A percentile compares a stretch with the other conserved stretches of the same genome.
These are phyloP conservation scores for Aspergillus uvarum DNA, from an alignment of 2,329 filamentous ascomycete genomes.

Conservation along the genomic window DNA sequence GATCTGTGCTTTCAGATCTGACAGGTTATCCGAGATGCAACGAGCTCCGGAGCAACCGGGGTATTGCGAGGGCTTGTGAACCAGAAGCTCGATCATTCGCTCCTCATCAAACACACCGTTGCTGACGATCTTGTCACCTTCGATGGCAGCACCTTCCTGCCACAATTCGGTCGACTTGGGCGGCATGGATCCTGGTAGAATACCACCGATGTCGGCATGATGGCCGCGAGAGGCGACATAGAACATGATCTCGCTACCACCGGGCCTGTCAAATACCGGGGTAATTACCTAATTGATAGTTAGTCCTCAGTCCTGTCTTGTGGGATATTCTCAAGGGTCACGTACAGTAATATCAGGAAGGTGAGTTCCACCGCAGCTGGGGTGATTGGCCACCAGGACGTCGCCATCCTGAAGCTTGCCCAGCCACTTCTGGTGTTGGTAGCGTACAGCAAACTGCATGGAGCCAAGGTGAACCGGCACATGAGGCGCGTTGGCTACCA, in stretches of 20 bases:
- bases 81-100: constrained; percentile 68
- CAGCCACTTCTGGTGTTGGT: constrained; percentile 77
- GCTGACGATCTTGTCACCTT: constrained; percentile 64
- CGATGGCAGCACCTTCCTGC: constrained; percentile 50
- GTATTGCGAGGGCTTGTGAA: constrained; percentile 70
- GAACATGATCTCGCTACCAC: constrained; percentile 71
- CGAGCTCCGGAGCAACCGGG: constrained; percentile 76
- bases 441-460: constrained; percentile 80
- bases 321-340: constrained; percentile 33
- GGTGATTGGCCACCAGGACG: constrained; percentile 81
- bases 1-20: constrained; percentile 82
- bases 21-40: constrained; percentile 78
- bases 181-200: constrained; percentile 81
- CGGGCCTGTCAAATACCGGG: constrained; percentile 65
- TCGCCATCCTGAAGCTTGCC: constrained; percentile 76
- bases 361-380: constrained; percentile 80
- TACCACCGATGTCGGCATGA: constrained; percentile 82
- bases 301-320: constrained; percentile 1
- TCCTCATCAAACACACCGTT: constrained; percentile 77
- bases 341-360: constrained; percentile 72
- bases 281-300: constrained; percentile 57
- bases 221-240: constrained; percentile 79
- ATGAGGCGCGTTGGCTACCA: constrained; percentile 70
- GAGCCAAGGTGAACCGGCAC: constrained; percentile 78
- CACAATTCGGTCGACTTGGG: constrained; percentile 49